A percentile compares a stretch with the other conserved stretches of the same genome.
These are phyloP conservation scores for Phialocephala subalpina DNA, from an alignment of 2,329 filamentous ascomycete genomes.

Conservation along the genomic window DNA sequence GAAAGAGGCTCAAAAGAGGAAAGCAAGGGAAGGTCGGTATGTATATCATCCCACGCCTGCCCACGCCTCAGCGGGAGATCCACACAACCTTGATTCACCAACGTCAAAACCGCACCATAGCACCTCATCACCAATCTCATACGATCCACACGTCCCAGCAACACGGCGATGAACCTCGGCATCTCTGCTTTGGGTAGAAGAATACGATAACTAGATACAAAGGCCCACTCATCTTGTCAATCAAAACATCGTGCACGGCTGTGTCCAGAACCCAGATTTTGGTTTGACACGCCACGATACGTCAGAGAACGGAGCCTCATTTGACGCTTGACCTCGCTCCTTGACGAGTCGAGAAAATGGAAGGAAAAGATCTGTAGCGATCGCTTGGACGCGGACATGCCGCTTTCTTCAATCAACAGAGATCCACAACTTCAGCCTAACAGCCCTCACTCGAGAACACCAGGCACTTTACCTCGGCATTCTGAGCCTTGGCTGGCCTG, in stretches of 20 bases:
- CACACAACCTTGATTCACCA: not conserved
- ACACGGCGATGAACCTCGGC: not conserved
- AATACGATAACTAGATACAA: not conserved
- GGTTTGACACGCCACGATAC: no score
- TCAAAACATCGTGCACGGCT: not conserved
- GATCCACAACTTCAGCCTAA: constrained; percentile 1
- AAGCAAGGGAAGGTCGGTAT: not conserved
- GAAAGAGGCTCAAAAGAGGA: not conserved
- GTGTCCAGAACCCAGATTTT: not conserved
- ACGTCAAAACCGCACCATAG: not conserved
- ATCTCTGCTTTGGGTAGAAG: not conserved
- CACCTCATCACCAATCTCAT: not conserved
- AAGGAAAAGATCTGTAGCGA: not conserved
- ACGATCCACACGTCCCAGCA: not conserved
- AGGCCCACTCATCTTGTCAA: not conserved
- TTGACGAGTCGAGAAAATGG: no score
- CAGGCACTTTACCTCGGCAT: no score
- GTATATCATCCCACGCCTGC: not conserved
- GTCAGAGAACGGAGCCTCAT: not conserved
- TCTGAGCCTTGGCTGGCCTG: no score
- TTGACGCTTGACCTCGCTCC: no score
- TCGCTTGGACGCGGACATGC: not conserved
- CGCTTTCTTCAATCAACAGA: not conserved
- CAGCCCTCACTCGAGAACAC: no score
- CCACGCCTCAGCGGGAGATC: not conserved